Base-by-base conservation (phyloP, 1,139 yeast species). In the Candida sp. region DNA sequence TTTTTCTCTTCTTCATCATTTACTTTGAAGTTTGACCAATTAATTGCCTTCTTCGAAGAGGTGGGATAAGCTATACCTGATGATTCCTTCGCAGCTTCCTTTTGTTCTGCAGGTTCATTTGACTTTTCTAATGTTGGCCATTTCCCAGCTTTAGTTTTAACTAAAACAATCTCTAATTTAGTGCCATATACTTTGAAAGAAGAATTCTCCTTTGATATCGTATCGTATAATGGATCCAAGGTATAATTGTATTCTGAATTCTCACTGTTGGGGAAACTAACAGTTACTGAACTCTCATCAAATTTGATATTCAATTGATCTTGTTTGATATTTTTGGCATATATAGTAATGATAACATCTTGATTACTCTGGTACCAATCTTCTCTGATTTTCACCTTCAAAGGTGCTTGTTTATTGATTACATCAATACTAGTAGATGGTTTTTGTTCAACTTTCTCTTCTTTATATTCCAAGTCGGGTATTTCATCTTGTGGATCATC, bases 331-430 rank as follows among this genome's bases (percentile, higher is more conserved):
- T 78, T 78, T 50, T 85, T 84, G 44, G 89, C 81, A 54, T 85
- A 93, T 5, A 93, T 68, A 1, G 95, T 81, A 30, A 91, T 70
- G 5, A 84, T 82, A 12, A 90, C 77, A 3, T 65, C 60, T 1
- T 69, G 70, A 12, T 68, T 60, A 21, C 81, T 73, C 60, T 90
- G 96, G 63, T 84, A 89, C 90, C 95, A 90, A 55, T 90, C 97
- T 36, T 77, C 79, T 57, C 84, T 77, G 47, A 83, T 73, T 46
- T 77, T 74, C 40, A 67, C 49, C 40, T 63, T 66, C 40, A 70
- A 51, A 3, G 79, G 78, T 0, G 77, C 77, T 23, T 63, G 71
- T 40, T 63, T 59, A 53, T 66, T 64, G 43, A 71, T 66, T 8
- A 62, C 64, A 15, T 63, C 68, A 23, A 69, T 49, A 41, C 58